phyloP scores from a whole-genome alignment of 306 rosid genomes.

The Castanopsis chinensis region DNA sequence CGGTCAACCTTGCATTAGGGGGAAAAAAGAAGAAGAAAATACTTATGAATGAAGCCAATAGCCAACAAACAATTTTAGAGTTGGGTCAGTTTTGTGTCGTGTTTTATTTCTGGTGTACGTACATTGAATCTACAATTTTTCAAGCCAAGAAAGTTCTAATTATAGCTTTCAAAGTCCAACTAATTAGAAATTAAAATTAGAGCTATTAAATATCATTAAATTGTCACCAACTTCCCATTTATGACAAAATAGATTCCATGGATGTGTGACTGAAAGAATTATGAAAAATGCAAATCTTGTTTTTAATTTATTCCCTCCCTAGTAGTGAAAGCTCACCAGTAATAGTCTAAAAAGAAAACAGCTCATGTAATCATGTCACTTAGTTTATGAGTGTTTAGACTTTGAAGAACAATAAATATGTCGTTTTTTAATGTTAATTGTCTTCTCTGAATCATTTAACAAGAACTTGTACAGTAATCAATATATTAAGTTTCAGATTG shows the following conservation, averaged over 20 bases:
- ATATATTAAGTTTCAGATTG: background rate
- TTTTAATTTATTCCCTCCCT: too few species aligned
- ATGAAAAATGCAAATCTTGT: background rate
- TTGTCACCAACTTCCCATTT: background rate
- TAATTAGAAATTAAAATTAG: background rate
- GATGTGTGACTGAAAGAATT: background rate
- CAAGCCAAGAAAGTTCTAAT: slow-evolving; percentile 10
- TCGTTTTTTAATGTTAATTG: background rate
- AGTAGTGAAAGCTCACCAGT: too few species aligned
- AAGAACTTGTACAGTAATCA: background rate
- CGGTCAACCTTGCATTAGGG: background rate
- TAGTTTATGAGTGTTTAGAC: background rate
- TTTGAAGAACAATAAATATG: background rate
- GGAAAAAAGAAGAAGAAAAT: background rate
- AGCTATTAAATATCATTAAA: background rate
- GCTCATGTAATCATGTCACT: background rate
- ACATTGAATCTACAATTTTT: background rate
- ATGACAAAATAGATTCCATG: background rate
- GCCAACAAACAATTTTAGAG: background rate
- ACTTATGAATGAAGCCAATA: background rate
- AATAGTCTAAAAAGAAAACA: too few species aligned
- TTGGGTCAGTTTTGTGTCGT: background rate
- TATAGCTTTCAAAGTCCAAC: background rate
- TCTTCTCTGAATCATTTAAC: background rate
- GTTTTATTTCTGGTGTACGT: background rate